Conservation (phyloP, 208 protist genomes). For the Crithidia expoeki region DNA sequence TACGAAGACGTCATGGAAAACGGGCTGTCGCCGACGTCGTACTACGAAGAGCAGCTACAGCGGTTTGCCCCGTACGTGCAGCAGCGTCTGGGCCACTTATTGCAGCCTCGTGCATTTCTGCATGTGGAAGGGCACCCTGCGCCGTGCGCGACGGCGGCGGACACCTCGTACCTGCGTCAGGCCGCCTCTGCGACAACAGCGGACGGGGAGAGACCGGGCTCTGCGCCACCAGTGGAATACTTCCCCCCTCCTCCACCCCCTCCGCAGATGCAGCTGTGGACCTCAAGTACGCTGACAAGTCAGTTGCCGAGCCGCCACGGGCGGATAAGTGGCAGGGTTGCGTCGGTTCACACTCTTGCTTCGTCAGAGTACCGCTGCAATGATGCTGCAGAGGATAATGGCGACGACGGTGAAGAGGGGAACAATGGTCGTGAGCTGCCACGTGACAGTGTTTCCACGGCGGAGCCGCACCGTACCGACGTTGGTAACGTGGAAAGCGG, state of each 20-base stretch:
- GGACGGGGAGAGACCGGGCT: background rate
- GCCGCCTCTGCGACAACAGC: conserved; percentile 1
- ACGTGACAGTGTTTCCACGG: conserved; percentile 4
- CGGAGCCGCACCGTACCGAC: background rate
- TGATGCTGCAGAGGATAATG: background rate
- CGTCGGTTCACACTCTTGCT: background rate
- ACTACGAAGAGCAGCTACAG: conserved; percentile 62
- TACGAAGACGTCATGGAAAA: conserved; percentile 18
- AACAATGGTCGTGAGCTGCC: background rate
- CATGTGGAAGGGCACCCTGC: conserved; percentile 59
- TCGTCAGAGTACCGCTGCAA: background rate
- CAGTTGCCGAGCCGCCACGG: background rate
- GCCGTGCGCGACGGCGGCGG: conserved; percentile 42
- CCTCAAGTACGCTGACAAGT: conserved; percentile 10
- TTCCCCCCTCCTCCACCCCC: conserved; percentile 46
- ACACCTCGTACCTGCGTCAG: background rate
- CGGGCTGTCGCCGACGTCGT: conserved; percentile 20
- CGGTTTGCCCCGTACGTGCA: conserved; percentile 48
- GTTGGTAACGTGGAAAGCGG: background rate
- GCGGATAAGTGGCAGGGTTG: background rate
- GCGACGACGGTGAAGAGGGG: background rate
- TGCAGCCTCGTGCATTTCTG: conserved; percentile 69
- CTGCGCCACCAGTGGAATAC: conserved; percentile 40
- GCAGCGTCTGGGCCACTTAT: conserved; percentile 65
- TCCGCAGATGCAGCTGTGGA: conserved; percentile 32